Conservation (phyloP, 2,329 filamentous ascomycete genomes). For the Blumeriella jaapii region DNA sequence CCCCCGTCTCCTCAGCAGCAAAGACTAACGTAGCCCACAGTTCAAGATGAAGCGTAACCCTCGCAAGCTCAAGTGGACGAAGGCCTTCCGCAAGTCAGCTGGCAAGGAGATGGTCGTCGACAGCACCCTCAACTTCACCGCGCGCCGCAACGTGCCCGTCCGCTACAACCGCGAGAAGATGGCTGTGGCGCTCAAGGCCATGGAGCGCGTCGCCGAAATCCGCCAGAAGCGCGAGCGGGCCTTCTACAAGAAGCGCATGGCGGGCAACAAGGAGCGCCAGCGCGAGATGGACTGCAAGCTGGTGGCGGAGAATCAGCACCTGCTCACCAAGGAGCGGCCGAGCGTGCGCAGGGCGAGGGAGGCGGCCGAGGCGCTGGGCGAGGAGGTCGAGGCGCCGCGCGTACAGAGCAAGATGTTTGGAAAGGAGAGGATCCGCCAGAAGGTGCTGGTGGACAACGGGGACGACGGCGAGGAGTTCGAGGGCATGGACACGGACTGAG, state of each 20-base stretch:
- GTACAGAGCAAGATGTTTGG: conserved; percentile 28
- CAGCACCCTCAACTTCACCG: conserved; percentile 82
- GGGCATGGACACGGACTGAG: conserved; percentile 36
- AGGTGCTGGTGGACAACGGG: conserved; percentile 29
- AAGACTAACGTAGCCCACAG: conserved; percentile 26
- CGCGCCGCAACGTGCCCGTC: conserved; percentile 84
- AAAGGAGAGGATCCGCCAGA: conserved; percentile 32
- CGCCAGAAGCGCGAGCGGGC: conserved; percentile 70
- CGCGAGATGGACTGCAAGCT: conserved; percentile 73
- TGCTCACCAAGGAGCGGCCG: conserved; percentile 64
- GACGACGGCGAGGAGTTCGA: conserved; percentile 31
- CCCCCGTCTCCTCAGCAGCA: not conserved
- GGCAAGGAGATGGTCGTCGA: conserved; percentile 90
- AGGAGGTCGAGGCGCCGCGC: conserved; percentile 41
- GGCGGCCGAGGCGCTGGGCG: conserved; percentile 31
- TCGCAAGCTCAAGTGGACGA: conserved; percentile 94
- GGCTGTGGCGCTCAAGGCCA: conserved; percentile 77
- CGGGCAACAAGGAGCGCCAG: conserved; percentile 76
- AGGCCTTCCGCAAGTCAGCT: conserved; percentile 74
- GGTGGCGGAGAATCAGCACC: conserved; percentile 83
- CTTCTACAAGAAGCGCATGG: conserved; percentile 91
- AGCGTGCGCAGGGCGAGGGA: conserved; percentile 49
- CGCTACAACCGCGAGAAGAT: conserved; percentile 94
- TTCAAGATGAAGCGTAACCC: conserved; percentile 99
- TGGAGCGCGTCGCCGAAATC: conserved; percentile 85